A percentile compares a stretch with the other conserved stretches of the same genome.
Conservation (phyloP, 129 eudicot genomes). For the Tagetes patula region DNA sequence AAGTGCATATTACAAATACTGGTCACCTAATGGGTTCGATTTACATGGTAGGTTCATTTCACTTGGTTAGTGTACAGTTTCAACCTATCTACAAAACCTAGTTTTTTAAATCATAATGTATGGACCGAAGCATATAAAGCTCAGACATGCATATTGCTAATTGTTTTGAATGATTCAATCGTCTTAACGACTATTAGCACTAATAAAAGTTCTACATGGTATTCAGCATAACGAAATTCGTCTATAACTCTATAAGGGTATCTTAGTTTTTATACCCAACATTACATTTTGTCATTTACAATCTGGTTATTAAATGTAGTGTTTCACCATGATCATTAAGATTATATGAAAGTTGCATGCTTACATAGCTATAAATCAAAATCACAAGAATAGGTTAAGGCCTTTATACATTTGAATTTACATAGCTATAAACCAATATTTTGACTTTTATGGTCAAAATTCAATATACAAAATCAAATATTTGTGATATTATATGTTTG, state of each 20-base stretch:
- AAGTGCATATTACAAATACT: too few species aligned
- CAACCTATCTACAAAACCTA: too few species aligned
- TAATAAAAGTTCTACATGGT: background rate
- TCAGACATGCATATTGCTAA: too few species aligned
- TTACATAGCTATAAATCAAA: background rate
- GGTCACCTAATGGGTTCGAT: too few species aligned
- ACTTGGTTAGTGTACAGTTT: too few species aligned
- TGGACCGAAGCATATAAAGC: too few species aligned
- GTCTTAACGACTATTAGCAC: too few species aligned
- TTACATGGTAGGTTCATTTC: too few species aligned
- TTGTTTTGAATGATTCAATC: too few species aligned
- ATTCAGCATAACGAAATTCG: background rate
- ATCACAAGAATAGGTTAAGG: background rate
- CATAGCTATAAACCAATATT: background rate
- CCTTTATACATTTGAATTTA: background rate
- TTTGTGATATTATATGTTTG: background rate
- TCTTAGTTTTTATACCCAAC: background rate
- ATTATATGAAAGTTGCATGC: background rate
- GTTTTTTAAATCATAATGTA: too few species aligned
- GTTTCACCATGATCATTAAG: background rate
- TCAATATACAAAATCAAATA: background rate
- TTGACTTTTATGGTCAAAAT: conserved; percentile 4
- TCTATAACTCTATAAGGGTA: too few species aligned
- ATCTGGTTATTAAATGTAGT: background rate
- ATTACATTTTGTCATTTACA: too few species aligned